phyloP scores from a whole-genome alignment of 352 stramenopile species.

The Phytophthora kernoviae region DNA sequence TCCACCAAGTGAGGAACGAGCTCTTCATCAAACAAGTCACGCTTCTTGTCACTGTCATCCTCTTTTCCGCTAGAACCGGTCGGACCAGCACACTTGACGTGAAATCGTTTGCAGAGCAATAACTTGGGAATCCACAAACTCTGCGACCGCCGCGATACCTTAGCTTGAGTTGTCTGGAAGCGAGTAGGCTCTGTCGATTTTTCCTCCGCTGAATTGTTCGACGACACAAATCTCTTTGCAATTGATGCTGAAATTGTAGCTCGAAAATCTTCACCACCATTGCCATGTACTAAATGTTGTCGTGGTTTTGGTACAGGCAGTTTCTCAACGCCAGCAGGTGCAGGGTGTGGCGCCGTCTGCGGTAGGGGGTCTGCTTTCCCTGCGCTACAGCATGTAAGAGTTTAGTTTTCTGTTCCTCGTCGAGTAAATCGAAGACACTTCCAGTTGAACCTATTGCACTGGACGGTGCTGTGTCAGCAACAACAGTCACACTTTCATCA shows the following conservation, averaged over 20 bases:
- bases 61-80: slow-evolving; percentile 29
- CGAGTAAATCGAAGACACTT: slow-evolving; percentile 73
- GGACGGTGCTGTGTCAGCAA: not conserved
- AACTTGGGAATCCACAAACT: slow-evolving; percentile 65
- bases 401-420: slow-evolving; percentile 47
- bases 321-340: slow-evolving; percentile 3
- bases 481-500: too few species aligned
- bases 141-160: slow-evolving; percentile 57
- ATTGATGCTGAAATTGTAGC: slow-evolving; percentile 83
- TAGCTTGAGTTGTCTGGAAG: slow-evolving; percentile 12
- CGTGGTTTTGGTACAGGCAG: slow-evolving; percentile 22
- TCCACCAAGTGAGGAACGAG: slow-evolving; percentile 75
- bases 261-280: slow-evolving; percentile 53
- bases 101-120: slow-evolving; percentile 86
- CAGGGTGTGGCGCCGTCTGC: not conserved
- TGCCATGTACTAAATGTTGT: slow-evolving; percentile 43
- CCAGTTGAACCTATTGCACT: slow-evolving; percentile 1
- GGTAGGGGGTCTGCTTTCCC: slow-evolving; percentile 28
- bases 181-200: slow-evolving; percentile 2
- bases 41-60: slow-evolving; percentile 32
- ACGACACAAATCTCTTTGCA: slow-evolving; percentile 77
- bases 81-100: slow-evolving; percentile 59
- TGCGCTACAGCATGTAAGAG: slow-evolving; percentile 45
- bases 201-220: slow-evolving; percentile 24
- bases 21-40: slow-evolving; percentile 72